These are phyloP conservation scores for Leishmania lainsoni DNA, from an alignment of 208 protist genomes.

Conservation along the genomic window DNA sequence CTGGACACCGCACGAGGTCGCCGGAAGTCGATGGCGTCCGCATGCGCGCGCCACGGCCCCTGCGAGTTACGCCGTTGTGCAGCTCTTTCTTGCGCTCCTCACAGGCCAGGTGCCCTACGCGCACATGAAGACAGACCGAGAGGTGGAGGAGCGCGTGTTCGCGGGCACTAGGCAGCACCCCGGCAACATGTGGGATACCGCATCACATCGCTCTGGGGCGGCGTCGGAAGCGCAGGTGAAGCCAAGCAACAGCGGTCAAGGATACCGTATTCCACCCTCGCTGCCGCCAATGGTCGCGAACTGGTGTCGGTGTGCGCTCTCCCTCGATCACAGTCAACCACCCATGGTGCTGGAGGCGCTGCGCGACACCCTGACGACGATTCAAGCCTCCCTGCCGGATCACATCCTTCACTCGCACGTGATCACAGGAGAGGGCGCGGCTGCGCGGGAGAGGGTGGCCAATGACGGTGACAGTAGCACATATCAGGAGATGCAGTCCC, in stretches of 20 bases:
- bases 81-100: slow-evolving; percentile 61
- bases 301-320: slow-evolving; percentile 30
- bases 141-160: slow-evolving; percentile 39
- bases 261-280: slow-evolving; percentile 33
- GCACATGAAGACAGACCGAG: slow-evolving; percentile 24
- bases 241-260: slow-evolving; percentile 29
- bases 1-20: slow-evolving; percentile 21
- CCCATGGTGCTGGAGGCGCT: slow-evolving; percentile 31
- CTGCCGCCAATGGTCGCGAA: slow-evolving; percentile 32
- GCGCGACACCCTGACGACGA: slow-evolving; percentile 22
- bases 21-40: slow-evolving; percentile 61
- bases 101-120: slow-evolving; percentile 57
- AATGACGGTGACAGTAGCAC: neutral
- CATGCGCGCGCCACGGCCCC: slow-evolving; percentile 58
- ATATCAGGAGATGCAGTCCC: neutral
- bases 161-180: neutral
- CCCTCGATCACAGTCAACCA: slow-evolving; percentile 24
- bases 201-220: neutral
- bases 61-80: slow-evolving; percentile 55
- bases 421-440: neutral
- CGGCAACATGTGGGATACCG: neutral
- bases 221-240: slow-evolving; percentile 10
- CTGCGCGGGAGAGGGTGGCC: neutral
- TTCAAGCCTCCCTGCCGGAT: slow-evolving; percentile 13
- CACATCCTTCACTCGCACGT: slow-evolving; percentile 3